Evolutionary conservation across 495 filamentous ascomycete genomes (phyloP), one percentile per base, ranked within the genome.

Genomic region (Penicillium cosmopolitanum): DNA sequence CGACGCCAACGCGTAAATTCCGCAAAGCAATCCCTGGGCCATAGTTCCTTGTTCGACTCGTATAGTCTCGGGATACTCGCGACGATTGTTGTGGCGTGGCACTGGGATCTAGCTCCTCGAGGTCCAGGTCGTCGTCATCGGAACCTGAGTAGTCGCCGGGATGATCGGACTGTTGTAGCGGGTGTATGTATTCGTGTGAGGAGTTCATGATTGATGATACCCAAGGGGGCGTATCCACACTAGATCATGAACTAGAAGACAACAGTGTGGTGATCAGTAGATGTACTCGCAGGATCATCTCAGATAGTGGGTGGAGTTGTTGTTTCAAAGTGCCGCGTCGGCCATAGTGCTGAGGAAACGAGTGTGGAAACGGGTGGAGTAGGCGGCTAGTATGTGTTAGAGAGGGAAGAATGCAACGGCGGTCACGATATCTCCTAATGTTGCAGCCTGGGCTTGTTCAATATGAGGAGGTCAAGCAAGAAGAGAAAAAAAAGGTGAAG

Each of bases 41-140:
- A 71, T 76, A 75, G 60, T 75, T 72, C 77, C 76, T 62, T 73
- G 74, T 65, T 62, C 57, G 60, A 56, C 64, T 64, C 50, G 72
- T 67, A 34, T 79, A 73, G 47, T 81, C 77, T 34, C 73, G 68
- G 48, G 76, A 78, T 6, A 74, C 70, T 46, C 76, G 67, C 16
- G 80, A 54, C 12, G 64, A 42, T 25, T 80, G 73, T 23, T 72
- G 70, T 35, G 73, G 61, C 23, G 77, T 72, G 18, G 79, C 72
- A 23, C 71, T 72, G 15, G 87, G 88, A 62, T 90, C 88, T 38
- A 92, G 83, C 79, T 92, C 90, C 64, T 91, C 81, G 53, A 87
- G 65, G 58, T 92, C 87, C 51, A 92, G 77, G 60, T 84, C 82
- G 46, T 79, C 72, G 44, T 91, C 55, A 52, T 67, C 89, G 16